Evolutionary conservation across 108 stramenopile species (phyloP), one percentile per base, ranked within the genome.

Genomic region (Nitzschia sp.): DNA sequence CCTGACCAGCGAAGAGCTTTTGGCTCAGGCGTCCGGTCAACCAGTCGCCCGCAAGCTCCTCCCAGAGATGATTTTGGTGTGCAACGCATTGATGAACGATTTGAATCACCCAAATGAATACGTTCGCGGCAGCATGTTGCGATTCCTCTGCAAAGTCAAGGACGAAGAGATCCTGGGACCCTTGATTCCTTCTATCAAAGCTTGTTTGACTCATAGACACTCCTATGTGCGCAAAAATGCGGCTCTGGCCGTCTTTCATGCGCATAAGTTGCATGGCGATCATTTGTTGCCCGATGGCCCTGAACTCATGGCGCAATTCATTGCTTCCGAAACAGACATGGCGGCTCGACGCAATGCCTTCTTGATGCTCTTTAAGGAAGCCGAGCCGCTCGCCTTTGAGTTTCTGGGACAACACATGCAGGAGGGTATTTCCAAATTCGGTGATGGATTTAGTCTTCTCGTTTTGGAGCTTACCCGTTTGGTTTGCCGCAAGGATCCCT

Each of bases 91-190:
- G 31, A 96, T 97, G 78, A 98, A 98, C 66, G 96, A 99, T 82
- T 72, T 99, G 58, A 99, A 95, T 69, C 97, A 98, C 85, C 97
- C 99, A 53, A 98, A 99, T 69, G 99, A 99, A 77, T 99, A 91
- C 57, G 94, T 99, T 25, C 94, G 99, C 6, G 99, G 98, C 63
- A 95, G 86, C 69, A 99, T 98, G 92, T 82, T 99, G 23, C 90
- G 98, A 25, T 99, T 99, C 77, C 76, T 99, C 32, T 98, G 99
- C 81, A 98, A 97, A 78, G 80, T 99, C 55, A 92, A 95, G 53
- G 99, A 99, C 72, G 88, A 92, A 58, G 98, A 99, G 59, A 93
- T 99, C 45, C 74, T 99, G 41, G 97, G 98, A 50, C 98, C 98
- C 22, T 89, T 99, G 45, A 91, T 98, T 44, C 93, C 96, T 29